These are phyloP conservation scores for Sporodiniella umbellata DNA, from an alignment of 371 early-diverging fungal genomes.

Conservation along the genomic window DNA sequence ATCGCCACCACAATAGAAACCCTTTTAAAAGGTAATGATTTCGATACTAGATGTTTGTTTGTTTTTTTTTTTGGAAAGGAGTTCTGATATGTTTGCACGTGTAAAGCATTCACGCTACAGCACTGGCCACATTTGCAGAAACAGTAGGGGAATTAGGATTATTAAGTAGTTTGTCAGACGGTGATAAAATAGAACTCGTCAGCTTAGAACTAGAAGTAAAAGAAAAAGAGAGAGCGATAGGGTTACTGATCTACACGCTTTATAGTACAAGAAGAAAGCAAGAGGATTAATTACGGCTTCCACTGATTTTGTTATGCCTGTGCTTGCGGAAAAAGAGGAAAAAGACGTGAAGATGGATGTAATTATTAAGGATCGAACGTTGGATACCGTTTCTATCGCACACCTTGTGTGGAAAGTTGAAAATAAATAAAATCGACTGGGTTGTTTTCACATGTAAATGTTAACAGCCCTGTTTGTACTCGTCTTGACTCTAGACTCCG, in stretches of 20 bases:
- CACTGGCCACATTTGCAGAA: slow-evolving; percentile 60
- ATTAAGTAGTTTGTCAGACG: slow-evolving; percentile 27
- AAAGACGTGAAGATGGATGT: slow-evolving; percentile 37
- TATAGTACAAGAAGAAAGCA: slow-evolving; percentile 50
- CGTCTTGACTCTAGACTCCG: too few species aligned
- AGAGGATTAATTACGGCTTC: slow-evolving; percentile 49
- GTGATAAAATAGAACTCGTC: neutral
- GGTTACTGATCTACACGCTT: neutral
- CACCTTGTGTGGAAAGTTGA: slow-evolving; percentile 34
- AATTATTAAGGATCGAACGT: slow-evolving; percentile 43
- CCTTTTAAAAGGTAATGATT: slow-evolving; percentile 20
- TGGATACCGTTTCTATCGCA: slow-evolving; percentile 47
- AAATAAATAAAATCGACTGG: neutral
- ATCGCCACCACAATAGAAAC: slow-evolving; percentile 26
- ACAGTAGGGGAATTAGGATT: slow-evolving; percentile 57
- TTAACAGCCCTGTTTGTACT: too few species aligned
- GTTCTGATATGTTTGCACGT: too few species aligned
- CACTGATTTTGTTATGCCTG: slow-evolving; percentile 30
- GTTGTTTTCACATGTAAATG: neutral
- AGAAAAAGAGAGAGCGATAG: neutral
- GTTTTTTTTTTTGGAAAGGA: too few species aligned
- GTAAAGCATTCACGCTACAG: slow-evolving; percentile 62
- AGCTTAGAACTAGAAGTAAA: slow-evolving; percentile 5
- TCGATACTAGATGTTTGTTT: too few species aligned
- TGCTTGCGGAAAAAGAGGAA: slow-evolving; percentile 13